These are phyloP conservation scores for Beta lomatogona DNA, from an alignment of 179 eudicot genomes.

Conservation along the genomic window DNA sequence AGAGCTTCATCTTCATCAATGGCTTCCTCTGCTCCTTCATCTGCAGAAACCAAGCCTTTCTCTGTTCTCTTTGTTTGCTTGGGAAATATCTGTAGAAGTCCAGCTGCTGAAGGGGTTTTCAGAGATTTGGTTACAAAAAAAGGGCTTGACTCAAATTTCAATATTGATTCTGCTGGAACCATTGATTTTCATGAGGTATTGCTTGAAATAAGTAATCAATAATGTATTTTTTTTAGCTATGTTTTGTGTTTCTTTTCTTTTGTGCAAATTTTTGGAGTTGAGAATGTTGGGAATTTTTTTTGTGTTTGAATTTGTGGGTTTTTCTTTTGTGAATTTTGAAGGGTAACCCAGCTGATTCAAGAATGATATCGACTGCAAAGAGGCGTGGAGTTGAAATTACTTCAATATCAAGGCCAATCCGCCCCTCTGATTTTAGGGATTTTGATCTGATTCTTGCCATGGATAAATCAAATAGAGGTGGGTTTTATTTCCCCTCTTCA, in stretches of 20 bases:
- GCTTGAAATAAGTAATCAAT: background rate
- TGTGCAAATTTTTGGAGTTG: background rate
- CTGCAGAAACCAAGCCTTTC: slow-evolving; percentile 52
- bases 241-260: background rate
- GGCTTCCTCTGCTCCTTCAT: slow-evolving; percentile 49
- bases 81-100: slow-evolving; percentile 94
- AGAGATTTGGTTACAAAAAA: slow-evolving; percentile 62
- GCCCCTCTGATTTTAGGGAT: slow-evolving; percentile 76
- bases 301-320: slow-evolving; percentile 10
- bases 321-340: slow-evolving; percentile 26
- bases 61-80: slow-evolving; percentile 88
- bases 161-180: slow-evolving; percentile 93
- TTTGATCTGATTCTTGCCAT: slow-evolving; percentile 98
- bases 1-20: slow-evolving; percentile 39
- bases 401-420: slow-evolving; percentile 79
- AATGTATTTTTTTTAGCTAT: background rate
- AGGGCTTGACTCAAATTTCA: slow-evolving; percentile 64
- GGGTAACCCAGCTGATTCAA: slow-evolving; percentile 91
- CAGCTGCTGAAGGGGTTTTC: slow-evolving; percentile 98
- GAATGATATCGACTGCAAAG: slow-evolving; percentile 91
- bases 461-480: slow-evolving; percentile 88
- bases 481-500: background rate
- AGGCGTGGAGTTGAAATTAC: slow-evolving; percentile 87
- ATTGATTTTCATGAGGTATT: slow-evolving; percentile 81
- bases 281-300: slow-evolving; percentile 10